phyloP scores from a whole-genome alignment of 108 stramenopile species.

The Parmales sp. region DNA sequence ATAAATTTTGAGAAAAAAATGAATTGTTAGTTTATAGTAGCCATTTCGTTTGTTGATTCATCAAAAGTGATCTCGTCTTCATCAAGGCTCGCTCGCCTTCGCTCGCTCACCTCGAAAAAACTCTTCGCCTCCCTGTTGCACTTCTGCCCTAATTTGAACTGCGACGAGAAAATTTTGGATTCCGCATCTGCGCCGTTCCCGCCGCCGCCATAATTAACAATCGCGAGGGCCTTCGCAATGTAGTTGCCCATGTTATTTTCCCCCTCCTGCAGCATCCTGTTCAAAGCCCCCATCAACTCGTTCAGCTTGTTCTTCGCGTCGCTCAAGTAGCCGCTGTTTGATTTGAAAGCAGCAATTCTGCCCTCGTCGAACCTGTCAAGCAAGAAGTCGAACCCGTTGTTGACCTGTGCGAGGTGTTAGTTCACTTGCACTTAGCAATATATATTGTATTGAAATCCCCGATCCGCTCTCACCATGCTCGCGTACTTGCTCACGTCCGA shows the following conservation, averaged over 20 bases:
- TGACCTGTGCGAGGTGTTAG: too few species aligned
- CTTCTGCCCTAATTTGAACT: not conserved
- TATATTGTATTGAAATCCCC: too few species aligned
- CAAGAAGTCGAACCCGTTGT: conserved; percentile 21
- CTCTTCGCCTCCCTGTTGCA: not conserved
- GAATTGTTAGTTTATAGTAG: too few species aligned
- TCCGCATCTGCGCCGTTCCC: not conserved
- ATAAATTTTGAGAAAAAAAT: too few species aligned
- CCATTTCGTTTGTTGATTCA: too few species aligned
- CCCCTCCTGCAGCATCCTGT: not conserved
- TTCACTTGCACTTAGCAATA: too few species aligned
- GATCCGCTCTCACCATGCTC: conserved; percentile 40
- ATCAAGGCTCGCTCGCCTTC: too few species aligned
- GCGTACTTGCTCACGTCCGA: conserved; percentile 70
- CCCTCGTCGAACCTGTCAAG: not conserved
- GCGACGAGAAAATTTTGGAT: not conserved
- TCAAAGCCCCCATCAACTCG: not conserved
- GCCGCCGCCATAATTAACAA: too few species aligned
- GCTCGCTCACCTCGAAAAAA: too few species aligned
- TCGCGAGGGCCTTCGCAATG: not conserved
- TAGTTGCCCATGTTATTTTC: not conserved
- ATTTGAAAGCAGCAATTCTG: not conserved
- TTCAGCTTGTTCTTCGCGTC: not conserved
- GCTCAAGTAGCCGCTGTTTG: not conserved
- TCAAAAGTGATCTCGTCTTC: too few species aligned